phyloP scores from a whole-genome alignment of 768 basidiomycete species.

The Botryobasidium botryosum region DNA sequence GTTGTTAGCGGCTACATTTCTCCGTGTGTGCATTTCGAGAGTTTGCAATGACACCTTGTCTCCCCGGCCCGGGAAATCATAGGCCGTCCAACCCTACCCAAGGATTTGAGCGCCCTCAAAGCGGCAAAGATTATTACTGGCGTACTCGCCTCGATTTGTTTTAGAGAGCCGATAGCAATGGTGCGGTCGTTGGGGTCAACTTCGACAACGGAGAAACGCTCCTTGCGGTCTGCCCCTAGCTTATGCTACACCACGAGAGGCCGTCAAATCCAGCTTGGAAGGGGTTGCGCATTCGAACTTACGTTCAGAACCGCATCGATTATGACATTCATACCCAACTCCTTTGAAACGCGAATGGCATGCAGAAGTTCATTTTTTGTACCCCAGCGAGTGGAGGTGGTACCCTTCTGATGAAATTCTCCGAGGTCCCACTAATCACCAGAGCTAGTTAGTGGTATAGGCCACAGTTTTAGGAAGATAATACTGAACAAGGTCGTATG shows the following conservation, averaged over 20 bases:
- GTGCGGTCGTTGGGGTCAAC: conserved; percentile 54
- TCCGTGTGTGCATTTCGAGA: conserved; percentile 1
- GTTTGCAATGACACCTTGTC: conserved; percentile 34
- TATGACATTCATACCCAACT: conserved; percentile 53
- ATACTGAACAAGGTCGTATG: conserved; percentile 41
- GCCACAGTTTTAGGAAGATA: neutral
- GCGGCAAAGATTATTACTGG: no score
- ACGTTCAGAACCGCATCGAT: conserved; percentile 88
- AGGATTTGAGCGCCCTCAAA: neutral
- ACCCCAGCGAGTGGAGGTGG: conserved; percentile 68
- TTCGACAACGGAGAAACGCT: conserved; percentile 50
- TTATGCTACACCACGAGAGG: conserved; percentile 38
- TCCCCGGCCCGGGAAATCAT: conserved; percentile 62
- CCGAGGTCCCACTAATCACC: conserved; percentile 63
- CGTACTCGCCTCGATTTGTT: conserved; percentile 45
- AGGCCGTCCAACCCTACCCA: conserved; percentile 65
- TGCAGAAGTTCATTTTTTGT: conserved; percentile 59
- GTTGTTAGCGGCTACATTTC: no score
- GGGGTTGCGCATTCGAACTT: conserved; percentile 11
- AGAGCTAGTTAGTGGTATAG: neutral
- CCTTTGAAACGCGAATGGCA: conserved; percentile 50
- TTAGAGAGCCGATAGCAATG: conserved; percentile 36
- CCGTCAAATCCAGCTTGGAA: neutral
- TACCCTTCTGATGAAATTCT: conserved; percentile 65
- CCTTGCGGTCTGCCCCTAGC: conserved; percentile 63